These are phyloP conservation scores for Lavandula angustifolia DNA, from an alignment of 257 asterid genomes.

Conservation along the genomic window DNA sequence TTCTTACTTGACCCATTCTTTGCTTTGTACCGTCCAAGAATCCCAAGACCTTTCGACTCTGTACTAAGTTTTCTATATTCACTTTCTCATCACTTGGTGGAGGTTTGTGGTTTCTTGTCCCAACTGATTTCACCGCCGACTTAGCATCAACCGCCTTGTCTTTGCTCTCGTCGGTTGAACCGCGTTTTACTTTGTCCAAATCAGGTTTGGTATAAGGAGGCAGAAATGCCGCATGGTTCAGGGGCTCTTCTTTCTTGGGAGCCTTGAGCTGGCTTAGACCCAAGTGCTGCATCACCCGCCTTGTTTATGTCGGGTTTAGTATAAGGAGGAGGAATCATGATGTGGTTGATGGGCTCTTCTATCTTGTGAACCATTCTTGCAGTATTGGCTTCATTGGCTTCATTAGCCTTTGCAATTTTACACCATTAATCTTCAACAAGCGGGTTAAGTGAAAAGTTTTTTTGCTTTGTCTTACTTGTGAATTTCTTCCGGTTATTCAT, in stretches of 20 bases:
- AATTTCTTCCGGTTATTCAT: too few relatives aligned
- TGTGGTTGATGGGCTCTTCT: too few relatives aligned
- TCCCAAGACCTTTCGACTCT: slow-evolving; percentile 39
- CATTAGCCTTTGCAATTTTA: too few relatives aligned
- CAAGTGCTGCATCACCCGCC: too few relatives aligned
- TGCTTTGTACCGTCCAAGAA: slow-evolving; percentile 54
- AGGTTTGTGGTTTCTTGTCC: slow-evolving; percentile 41
- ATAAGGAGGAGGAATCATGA: too few relatives aligned
- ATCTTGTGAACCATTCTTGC: too few relatives aligned
- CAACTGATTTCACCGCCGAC: slow-evolving; percentile 48
- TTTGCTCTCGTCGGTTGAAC: slow-evolving; percentile 14
- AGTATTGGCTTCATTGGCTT: too few relatives aligned
- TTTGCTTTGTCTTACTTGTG: too few relatives aligned
- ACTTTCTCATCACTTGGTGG: slow-evolving; percentile 25
- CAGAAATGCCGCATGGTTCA: slow-evolving; percentile 34
- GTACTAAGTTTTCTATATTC: slow-evolving; percentile 39
- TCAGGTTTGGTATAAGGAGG: slow-evolving; percentile 56
- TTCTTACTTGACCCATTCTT: slow-evolving; percentile 37
- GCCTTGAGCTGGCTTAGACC: too few relatives aligned
- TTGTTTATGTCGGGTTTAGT: too few relatives aligned
- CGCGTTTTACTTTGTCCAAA: slow-evolving; percentile 18
- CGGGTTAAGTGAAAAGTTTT: too few relatives aligned
- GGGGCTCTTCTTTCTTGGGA: slow-evolving; percentile 37
- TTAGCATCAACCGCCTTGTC: slow-evolving; percentile 32
- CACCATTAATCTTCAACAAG: too few relatives aligned